Base-by-base conservation (phyloP, 768 basidiomycete genomes). In the Suillus placidus region DNA sequence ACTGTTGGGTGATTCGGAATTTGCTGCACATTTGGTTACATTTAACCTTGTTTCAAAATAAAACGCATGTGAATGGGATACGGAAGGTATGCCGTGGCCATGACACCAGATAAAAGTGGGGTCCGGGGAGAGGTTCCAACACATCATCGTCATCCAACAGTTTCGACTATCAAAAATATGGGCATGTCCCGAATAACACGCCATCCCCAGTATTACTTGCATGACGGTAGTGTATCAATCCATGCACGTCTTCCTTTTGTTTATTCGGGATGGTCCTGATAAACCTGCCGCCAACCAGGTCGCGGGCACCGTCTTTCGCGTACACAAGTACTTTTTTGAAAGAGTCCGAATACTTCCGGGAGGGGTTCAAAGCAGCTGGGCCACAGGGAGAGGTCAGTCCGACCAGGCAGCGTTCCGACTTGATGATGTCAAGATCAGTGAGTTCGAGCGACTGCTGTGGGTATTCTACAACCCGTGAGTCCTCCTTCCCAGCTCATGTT, bases 381-480 rank as follows among this genome's bases (percentile, higher is more conserved):
- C 58, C 40, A 30, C 34, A 67, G 7, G 61, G 16, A 3, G 58
- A 60, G 58, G 58, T 30, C 58, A 42, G 12, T 67, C 70, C 0
- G 43, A 32, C 0, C 35, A 55, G 0, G 61, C 63, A 6, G 72
- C 70, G 0, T 73, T 63, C 0, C 71, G 70, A 9, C 35, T 62
- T 3, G 40, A 60, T 42, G 70, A 81, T 4, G 77, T 82, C 8
- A 76, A 72, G 0, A 68, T 76, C 0, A 64, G 73, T 0, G 79
- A 84, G 0, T 87, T 88, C 60, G 80, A 80, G 0, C 73, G 72
- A 1, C 78, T 88, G 0, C 69, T 87, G 0, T 87, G 85, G 82
- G 80, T 87, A 0, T 87, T 86, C 70, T 88, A 88, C 62, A 86
- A 87, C 56, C 80, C 81, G 84, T 86, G 66, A 69, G 82, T 70